These are phyloP conservation scores for Oidiodendron maius DNA, from an alignment of 495 filamentous ascomycete genomes.

Conservation along the genomic window DNA sequence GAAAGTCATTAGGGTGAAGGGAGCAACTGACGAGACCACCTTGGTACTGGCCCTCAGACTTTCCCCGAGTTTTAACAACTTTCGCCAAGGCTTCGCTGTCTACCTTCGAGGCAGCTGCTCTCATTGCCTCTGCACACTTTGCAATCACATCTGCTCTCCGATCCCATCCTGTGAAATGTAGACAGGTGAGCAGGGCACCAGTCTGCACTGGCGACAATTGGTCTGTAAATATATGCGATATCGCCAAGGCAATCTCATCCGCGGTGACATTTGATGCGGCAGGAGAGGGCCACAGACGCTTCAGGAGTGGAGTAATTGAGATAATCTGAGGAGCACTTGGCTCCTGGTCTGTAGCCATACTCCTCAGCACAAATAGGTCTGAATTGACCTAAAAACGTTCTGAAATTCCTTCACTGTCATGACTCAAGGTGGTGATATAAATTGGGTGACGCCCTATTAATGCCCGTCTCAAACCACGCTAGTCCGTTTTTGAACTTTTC, in stretches of 20 bases:
- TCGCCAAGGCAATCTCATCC: slow-evolving; percentile 77
- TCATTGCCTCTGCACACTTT: slow-evolving; percentile 63
- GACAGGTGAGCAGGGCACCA: slow-evolving; percentile 74
- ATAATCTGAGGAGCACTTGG: slow-evolving; percentile 26
- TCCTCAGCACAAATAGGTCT: not conserved
- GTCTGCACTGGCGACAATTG: slow-evolving; percentile 76
- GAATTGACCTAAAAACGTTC: not conserved
- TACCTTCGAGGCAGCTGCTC: slow-evolving; percentile 60
- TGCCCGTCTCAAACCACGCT: not conserved
- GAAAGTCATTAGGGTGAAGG: slow-evolving; percentile 7
- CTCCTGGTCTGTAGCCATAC: slow-evolving; percentile 10
- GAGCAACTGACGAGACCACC: slow-evolving; percentile 55
- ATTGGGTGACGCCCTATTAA: not conserved
- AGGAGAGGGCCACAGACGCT: slow-evolving; percentile 65
- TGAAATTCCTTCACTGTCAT: too few relatives aligned
- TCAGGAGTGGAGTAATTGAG: slow-evolving; percentile 77
- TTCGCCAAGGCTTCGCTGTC: slow-evolving; percentile 52
- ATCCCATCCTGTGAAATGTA: slow-evolving; percentile 83
- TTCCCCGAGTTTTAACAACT: slow-evolving; percentile 48
- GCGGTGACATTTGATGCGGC: slow-evolving; percentile 52
- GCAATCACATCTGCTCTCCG: slow-evolving; percentile 73
- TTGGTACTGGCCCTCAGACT: slow-evolving; percentile 61
- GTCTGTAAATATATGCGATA: slow-evolving; percentile 85
- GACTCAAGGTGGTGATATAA: not conserved
- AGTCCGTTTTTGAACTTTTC: slow-evolving; percentile 11